Conservation (phyloP, 1,284 basidiomycete genomes). For the Apiotrichum veenhuisii region DNA sequence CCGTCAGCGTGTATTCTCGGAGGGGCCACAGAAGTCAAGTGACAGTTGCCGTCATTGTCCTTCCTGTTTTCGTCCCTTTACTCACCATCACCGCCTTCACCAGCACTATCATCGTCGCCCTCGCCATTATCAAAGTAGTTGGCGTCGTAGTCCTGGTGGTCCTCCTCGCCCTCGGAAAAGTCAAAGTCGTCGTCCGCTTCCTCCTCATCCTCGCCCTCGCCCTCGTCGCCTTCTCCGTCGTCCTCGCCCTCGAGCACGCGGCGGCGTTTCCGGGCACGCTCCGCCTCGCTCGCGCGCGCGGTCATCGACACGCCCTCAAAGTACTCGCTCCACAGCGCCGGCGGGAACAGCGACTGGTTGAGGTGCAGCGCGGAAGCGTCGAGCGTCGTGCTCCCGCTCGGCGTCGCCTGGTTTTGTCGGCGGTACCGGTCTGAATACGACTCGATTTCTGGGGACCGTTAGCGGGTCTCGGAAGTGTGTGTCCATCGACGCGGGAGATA, state of each 20-base stretch:
- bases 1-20: neutral
- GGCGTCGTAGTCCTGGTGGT: conserved; percentile 49
- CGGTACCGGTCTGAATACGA: conserved; percentile 43
- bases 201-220: conserved; percentile 9
- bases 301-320: conserved; percentile 30
- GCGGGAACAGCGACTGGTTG: conserved; percentile 41
- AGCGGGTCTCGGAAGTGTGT: no score
- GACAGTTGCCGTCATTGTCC: no score
- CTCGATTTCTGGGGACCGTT: conserved; percentile 41
- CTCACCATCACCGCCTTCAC: conserved; percentile 40
- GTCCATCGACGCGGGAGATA: no score
- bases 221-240: conserved; percentile 12
- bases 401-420: neutral
- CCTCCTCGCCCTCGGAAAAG: conserved; percentile 42
- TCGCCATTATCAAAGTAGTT: conserved; percentile 51
- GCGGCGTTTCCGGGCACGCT: conserved; percentile 8
- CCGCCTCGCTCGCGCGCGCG: neutral
- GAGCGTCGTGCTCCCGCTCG: conserved; percentile 17
- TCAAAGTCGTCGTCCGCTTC: conserved; percentile 40
- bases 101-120: conserved; percentile 45
- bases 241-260: conserved; percentile 12
- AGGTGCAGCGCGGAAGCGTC: conserved; percentile 31
- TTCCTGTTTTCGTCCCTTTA: neutral
- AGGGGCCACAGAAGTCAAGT: no score
- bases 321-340: conserved; percentile 43